Base-by-base conservation (phyloP, 1,284 basidiomycete genomes). In the Kalmanozyma brasiliensis region DNA sequence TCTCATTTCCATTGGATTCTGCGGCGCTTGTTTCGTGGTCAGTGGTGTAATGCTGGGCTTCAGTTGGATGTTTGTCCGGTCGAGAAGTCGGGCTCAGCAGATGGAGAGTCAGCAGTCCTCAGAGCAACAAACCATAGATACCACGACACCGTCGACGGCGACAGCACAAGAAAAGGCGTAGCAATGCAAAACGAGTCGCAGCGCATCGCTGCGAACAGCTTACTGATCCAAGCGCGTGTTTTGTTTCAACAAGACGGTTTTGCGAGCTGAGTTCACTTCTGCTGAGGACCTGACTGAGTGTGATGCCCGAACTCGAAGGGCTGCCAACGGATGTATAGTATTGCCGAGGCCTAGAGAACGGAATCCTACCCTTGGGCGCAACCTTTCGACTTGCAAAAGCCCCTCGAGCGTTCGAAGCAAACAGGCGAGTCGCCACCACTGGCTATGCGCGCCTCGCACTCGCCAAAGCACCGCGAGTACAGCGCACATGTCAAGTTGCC, bases 1-100 rank as follows among this genome's bases (percentile, higher is more conserved):
- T 63, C 75, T 75, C 38, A 83, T 83, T 58, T 72, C 76, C 38
- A 84, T 84, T 44, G 80, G 82, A 7, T 82, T 84, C 36, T 82
- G 82, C 35, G 84, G 84, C 17, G 78, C 77, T 1, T 60, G 78
- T 41, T 82, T 80, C 23, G 52, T 83, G 1, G 73, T 73, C 2
- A 69, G 74, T 10, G 75, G 75, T 0, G 32, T 76, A 10, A 47
- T 62, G 55, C 67, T 84, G 30, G 78, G 78, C 38, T 76, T 80
- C 8, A 81, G 82, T 11, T 84, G 83, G 61, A 44, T 79, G n/a
- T 83, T 81, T 26, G 66, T 69, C 3, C 22, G 43, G 23, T 17
- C 5, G 24, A 63, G 55, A 16, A 53, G 45, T 16, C 29, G 38
- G 30, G 41, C 22, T 17, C 43, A 51, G 33, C 46, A 45, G 19